These are phyloP conservation scores for Pleurostoma richardsiae DNA, from an alignment of 2,329 filamentous ascomycete genomes.

Conservation along the genomic window DNA sequence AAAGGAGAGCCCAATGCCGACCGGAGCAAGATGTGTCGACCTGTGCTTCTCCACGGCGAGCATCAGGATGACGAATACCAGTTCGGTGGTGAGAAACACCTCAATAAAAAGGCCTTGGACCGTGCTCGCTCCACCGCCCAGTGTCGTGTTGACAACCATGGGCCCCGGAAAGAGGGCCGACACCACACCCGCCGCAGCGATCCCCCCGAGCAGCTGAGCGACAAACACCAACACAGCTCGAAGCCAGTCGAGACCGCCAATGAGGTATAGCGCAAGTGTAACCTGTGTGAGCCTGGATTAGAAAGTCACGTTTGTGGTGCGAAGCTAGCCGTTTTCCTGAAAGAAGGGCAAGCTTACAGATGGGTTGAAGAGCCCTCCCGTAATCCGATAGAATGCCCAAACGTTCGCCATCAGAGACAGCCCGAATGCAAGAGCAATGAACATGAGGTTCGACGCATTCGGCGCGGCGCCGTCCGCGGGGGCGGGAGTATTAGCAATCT, in stretches of 20 bases:
- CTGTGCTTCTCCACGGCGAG: constrained; percentile 57
- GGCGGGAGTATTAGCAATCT: constrained; percentile 13
- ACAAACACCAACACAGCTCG: constrained; percentile 27
- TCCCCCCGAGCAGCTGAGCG: constrained; percentile 9
- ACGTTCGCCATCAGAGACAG: constrained; percentile 9
- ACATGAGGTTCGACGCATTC: constrained; percentile 14
- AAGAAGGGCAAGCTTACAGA: constrained; percentile 3
- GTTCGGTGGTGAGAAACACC: constrained; percentile 43
- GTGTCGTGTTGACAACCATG: constrained; percentile 37
- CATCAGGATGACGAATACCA: constrained; percentile 50
- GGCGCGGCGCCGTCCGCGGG: constrained; percentile 7
- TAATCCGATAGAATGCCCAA: constrained; percentile 7
- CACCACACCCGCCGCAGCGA: constrained; percentile 39
- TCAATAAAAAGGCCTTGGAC: constrained; percentile 48
- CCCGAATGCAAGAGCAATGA: constrained; percentile 11
- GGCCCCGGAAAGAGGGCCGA: constrained; percentile 23
- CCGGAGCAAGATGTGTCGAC: constrained; percentile 36
- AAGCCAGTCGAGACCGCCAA: constrained; percentile 33
- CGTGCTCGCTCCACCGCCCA: constrained; percentile 35
- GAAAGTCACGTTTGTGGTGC: background rate
- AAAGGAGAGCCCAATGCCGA: constrained; percentile 6
- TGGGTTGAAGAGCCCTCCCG: constrained; percentile 9
- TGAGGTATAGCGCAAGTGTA: constrained; percentile 40
- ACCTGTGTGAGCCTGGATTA: background rate
- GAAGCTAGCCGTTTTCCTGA: too few species aligned